Conservation (phyloP, 768 basidiomycete species). For the Kwoniella dendrophila region DNA sequence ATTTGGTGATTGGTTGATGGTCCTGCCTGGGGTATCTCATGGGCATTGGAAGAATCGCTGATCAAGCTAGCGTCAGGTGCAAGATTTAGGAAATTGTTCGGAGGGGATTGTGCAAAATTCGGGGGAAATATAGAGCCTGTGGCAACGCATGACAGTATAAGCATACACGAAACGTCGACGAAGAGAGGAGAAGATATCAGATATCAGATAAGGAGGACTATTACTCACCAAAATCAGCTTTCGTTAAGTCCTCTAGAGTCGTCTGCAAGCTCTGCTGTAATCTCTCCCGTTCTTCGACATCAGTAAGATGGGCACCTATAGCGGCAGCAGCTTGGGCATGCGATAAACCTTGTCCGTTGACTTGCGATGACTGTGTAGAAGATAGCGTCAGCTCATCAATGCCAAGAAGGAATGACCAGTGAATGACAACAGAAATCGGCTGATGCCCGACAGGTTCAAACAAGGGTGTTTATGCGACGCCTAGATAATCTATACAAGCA, state of each 20-base stretch:
- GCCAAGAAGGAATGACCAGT: too few species aligned
- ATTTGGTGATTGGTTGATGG: neutral
- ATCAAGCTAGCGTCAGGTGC: conserved; percentile 6
- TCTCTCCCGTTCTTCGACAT: conserved; percentile 34
- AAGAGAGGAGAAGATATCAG: neutral
- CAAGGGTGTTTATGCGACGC: too few species aligned
- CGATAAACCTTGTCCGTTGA: conserved; percentile 16
- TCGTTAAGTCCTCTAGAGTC: conserved; percentile 36
- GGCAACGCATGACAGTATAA: neutral
- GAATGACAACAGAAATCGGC: too few species aligned
- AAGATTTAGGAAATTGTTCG: conserved; percentile 10
- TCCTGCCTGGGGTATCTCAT: conserved; percentile 15
- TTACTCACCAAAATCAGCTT: conserved; percentile 28
- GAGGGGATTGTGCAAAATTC: conserved; percentile 14
- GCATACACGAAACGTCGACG: neutral
- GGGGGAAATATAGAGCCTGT: conserved; percentile 29
- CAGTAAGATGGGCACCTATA: conserved; percentile 34
- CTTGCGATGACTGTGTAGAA: conserved; percentile 9
- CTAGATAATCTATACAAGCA: too few species aligned
- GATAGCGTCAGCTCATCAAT: neutral
- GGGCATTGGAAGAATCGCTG: neutral
- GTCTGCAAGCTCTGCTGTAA: conserved; percentile 34
- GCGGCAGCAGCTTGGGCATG: conserved; percentile 34
- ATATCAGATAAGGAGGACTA: too few species aligned
- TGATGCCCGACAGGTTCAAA: too few species aligned